These are phyloP conservation scores for Lolium multiflorum DNA, from an alignment of 176 grass and related monocot genomes.

Conservation along the genomic window DNA sequence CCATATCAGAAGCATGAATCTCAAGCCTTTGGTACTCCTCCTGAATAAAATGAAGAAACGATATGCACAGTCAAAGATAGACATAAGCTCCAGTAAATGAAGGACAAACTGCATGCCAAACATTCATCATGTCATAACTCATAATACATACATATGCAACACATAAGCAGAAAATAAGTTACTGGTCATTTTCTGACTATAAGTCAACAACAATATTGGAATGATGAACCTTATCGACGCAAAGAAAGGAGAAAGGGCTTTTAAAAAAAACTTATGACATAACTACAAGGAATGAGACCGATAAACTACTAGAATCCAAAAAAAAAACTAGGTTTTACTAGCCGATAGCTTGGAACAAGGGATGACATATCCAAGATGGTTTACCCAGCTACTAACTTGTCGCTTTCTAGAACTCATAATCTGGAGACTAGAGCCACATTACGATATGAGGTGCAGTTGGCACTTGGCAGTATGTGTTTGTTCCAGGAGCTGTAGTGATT, in stretches of 20 bases:
- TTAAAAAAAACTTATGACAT: not conserved
- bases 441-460: not conserved
- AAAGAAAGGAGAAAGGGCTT: not conserved
- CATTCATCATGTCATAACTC: not conserved
- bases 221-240: not conserved
- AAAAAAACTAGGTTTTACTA: constrained; percentile 1
- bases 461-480: not conserved
- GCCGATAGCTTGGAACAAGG: not conserved
- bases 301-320: constrained; percentile 24
- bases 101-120: constrained; percentile 22
- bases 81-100: constrained; percentile 27
- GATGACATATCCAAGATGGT: constrained; percentile 1
- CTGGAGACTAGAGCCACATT: not conserved
- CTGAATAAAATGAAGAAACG: constrained; percentile 49
- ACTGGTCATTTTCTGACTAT: not conserved
- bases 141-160: constrained; percentile 14
- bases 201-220: not conserved
- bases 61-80: constrained; percentile 27
- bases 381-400: not conserved
- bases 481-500: constrained; percentile 10
- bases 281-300: constrained; percentile 12
- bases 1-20: constrained; percentile 66
- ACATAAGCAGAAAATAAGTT: not conserved
- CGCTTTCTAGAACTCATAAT: constrained; percentile 17
- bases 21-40: constrained; percentile 85